These are phyloP conservation scores for Stipa capillata DNA, from an alignment of 176 grass and related monocot species.

Conservation along the genomic window DNA sequence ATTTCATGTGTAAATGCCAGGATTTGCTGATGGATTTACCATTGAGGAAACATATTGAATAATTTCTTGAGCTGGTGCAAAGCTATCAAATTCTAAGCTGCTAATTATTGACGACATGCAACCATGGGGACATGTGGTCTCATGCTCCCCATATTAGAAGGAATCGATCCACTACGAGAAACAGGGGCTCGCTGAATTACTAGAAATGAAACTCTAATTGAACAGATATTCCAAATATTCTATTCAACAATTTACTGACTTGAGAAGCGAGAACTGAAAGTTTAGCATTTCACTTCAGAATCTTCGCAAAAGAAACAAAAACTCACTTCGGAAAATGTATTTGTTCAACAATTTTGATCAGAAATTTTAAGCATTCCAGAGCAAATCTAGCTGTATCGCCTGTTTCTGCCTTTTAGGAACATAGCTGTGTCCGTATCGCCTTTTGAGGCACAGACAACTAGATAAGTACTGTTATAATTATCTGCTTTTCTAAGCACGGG, in stretches of 20 bases:
- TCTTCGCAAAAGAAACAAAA: not conserved
- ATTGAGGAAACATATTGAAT: not conserved
- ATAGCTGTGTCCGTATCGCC: not conserved
- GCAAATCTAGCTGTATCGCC: slow-evolving; percentile 7
- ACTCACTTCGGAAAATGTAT: not conserved
- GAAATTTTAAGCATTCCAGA: not conserved
- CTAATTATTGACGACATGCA: not conserved
- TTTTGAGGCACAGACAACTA: not conserved
- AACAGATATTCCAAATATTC: not conserved
- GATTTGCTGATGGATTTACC: not conserved
- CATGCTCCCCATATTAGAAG: not conserved
- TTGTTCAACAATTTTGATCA: not conserved
- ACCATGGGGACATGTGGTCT: not conserved
- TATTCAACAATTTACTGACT: not conserved
- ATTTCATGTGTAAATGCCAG: not conserved
- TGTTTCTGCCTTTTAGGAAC: not conserved
- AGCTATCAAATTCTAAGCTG: not conserved
- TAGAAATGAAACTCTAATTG: not conserved
- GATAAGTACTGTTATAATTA: not conserved
- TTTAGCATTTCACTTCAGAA: not conserved
- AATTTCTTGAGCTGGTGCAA: not conserved
- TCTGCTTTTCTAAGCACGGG: not conserved
- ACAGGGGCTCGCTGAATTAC: not conserved
- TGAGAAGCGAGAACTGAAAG: not conserved
- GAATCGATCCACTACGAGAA: not conserved